These are phyloP conservation scores for Staphylotrichum tortipilum DNA, from an alignment of 495 filamentous ascomycete genomes.

Conservation along the genomic window DNA sequence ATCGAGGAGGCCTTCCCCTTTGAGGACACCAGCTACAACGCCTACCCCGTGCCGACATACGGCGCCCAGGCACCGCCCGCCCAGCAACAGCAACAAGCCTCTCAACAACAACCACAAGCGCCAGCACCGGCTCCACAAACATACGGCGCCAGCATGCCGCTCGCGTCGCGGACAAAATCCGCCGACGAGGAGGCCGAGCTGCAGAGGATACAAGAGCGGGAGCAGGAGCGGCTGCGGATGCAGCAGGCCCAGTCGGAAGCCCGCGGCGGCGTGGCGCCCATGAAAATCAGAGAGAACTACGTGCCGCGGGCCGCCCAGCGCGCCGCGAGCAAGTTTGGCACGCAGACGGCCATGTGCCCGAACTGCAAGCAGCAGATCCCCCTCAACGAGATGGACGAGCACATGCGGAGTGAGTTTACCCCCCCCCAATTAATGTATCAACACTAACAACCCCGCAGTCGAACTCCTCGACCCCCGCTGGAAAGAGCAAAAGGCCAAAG, in stretches of 20 bases:
- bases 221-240: constrained; percentile 60
- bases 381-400: constrained; percentile 75
- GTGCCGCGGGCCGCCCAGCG: constrained; percentile 74
- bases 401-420: constrained; percentile 67
- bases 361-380: constrained; percentile 90
- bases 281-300: constrained; percentile 91
- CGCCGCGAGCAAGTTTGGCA: constrained; percentile 51
- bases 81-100: too few species aligned
- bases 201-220: constrained; percentile 56
- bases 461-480: constrained; percentile 91
- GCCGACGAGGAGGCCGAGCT: constrained; percentile 56
- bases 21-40: constrained; percentile 46
- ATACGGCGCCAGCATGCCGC: constrained; percentile 22
- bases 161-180: constrained; percentile 19
- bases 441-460: constrained; percentile 15
- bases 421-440: background rate
- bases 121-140: constrained; percentile 27
- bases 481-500: constrained; percentile 90
- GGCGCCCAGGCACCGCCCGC: constrained; percentile 20
- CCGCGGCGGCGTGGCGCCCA: constrained; percentile 58
- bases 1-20: constrained; percentile 95
- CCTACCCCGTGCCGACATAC: constrained; percentile 24
- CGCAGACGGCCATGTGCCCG: constrained; percentile 72
- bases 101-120: constrained; percentile 19
- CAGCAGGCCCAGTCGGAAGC: constrained; percentile 72